Evolutionary conservation across 257 asterid species (phyloP), one percentile per base, ranked within the genome.

Genomic region (Solanum chilense): DNA sequence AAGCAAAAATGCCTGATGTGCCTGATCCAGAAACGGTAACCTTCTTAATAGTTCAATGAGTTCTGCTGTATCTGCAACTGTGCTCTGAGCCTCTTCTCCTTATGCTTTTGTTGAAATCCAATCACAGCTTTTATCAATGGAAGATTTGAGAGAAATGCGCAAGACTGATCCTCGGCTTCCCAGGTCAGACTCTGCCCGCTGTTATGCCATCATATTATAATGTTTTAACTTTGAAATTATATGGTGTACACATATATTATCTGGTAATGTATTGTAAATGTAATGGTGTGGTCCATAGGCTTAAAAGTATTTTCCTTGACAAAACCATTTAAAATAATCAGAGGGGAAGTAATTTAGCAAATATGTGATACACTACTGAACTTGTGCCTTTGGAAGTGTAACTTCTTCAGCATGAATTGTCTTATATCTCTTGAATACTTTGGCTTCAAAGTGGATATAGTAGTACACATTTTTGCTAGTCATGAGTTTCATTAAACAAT

Each of bases 81-180:
- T 31, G 29, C 42, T 81, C 69, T 1, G 20, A 81, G 39, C 45
- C 69, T 29, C 68, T 49, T 71, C 25, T 71, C 78, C 73, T 86
- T 73, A 42, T 20, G 9, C 68, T 27, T 73, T 35, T 25, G 68
- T 35, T 52, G 23, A 85, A 85, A 41, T 47, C 58, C 49, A 18
- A 68, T 88, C 90, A 85, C 94, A 97, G 99, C 97, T 97, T 89
- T 90, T 94, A 86, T 92, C 97, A 71, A 92, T 93, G 98, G 99
- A 97, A 88, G 98, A 95, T 86, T 88, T 97, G 92, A 95, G 96
- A 82, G 99, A 95, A 91, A 91, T 87, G 87, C 98, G 98, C 42
- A 88, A 94, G 76, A 92, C 90, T 87, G 98, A 97, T 93, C 98
- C 99, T 78, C 95, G 95, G 78, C 96, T 97, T 89, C 98, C 99